Conservation (phyloP, 2,329 filamentous ascomycete species). For the Hypomyces rosellus region DNA sequence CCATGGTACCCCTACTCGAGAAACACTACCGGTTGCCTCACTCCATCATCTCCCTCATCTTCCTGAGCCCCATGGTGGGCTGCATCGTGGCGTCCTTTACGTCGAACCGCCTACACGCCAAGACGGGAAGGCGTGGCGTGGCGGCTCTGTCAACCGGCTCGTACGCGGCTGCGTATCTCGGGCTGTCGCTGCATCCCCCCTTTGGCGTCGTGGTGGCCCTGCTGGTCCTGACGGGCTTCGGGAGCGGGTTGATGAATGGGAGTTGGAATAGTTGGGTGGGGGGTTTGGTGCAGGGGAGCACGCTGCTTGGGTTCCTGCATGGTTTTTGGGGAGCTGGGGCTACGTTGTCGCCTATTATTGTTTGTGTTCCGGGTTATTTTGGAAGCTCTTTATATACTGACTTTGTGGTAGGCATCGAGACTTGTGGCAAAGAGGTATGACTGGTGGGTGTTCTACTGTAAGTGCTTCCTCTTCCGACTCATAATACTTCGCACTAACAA, state of each 20-base stretch:
- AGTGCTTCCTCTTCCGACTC: neutral
- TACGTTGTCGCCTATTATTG: conserved; percentile 64
- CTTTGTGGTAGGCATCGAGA: conserved; percentile 2
- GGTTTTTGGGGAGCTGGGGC: conserved; percentile 65
- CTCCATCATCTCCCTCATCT: conserved; percentile 37
- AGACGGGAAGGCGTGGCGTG: conserved; percentile 47
- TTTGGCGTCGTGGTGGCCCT: conserved; percentile 60
- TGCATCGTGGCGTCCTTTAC: conserved; percentile 36
- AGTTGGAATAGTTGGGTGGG: conserved; percentile 54
- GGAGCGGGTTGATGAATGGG: conserved; percentile 58
- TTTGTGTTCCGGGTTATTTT: conserved; percentile 35
- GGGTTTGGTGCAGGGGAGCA: conserved; percentile 51
- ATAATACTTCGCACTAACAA: neutral
- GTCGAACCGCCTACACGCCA: conserved; percentile 32
- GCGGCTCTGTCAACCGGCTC: conserved; percentile 52
- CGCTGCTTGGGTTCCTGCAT: conserved; percentile 63
- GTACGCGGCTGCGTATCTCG: conserved; percentile 57
- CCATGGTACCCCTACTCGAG: conserved; percentile 16
- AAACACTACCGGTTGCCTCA: conserved; percentile 35
- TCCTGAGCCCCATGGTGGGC: conserved; percentile 35
- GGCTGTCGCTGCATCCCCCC: conserved; percentile 59
- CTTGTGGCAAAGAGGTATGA: conserved; percentile 2
- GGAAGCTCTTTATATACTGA: too few species aligned
- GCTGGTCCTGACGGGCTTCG: conserved; percentile 62
- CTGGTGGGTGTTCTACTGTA: conserved; percentile 10